These are phyloP conservation scores for Amanita polypyramis DNA, from an alignment of 768 basidiomycete genomes.

Conservation along the genomic window DNA sequence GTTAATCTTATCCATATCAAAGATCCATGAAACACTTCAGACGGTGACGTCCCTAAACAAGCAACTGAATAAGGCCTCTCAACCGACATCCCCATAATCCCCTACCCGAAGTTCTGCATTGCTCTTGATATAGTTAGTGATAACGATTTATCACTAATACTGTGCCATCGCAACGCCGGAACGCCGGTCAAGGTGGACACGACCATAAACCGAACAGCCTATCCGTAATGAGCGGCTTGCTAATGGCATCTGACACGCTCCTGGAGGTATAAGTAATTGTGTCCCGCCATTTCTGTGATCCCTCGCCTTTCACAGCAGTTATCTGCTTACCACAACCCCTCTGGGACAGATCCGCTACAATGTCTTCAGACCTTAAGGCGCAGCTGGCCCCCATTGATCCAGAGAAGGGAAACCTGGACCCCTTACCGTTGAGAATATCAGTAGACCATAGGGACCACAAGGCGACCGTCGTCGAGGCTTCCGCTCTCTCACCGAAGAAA, in stretches of 20 bases:
- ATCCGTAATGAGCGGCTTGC: constrained; percentile 2
- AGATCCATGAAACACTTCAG: neutral
- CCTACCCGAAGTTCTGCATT: constrained; percentile 1
- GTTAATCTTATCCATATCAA: neutral
- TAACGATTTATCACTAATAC: constrained; percentile 1
- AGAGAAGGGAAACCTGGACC: constrained; percentile 48
- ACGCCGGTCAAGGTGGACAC: constrained; percentile 4
- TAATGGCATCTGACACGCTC: neutral
- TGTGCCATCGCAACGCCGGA: neutral
- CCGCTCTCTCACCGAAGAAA: neutral
- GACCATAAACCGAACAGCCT: neutral
- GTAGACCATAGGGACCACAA: constrained; percentile 27
- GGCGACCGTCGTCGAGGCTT: constrained; percentile 16
- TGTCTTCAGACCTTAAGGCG: constrained; percentile 33
- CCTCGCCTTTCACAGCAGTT: constrained; percentile 45
- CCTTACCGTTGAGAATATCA: constrained; percentile 22
- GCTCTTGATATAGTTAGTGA: constrained; percentile 1
- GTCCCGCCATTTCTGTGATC: constrained; percentile 53
- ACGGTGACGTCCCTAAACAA: neutral
- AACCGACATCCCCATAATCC: no score
- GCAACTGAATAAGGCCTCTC: neutral
- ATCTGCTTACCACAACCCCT: constrained; percentile 9
- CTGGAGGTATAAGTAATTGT: constrained; percentile 20
- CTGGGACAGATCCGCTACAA: constrained; percentile 12
- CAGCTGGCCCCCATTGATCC: constrained; percentile 37